Evolutionary conservation across 768 basidiomycete genomes (phyloP), one percentile per base, ranked within the genome.

Genomic region (Aureoboletus auriporus): DNA sequence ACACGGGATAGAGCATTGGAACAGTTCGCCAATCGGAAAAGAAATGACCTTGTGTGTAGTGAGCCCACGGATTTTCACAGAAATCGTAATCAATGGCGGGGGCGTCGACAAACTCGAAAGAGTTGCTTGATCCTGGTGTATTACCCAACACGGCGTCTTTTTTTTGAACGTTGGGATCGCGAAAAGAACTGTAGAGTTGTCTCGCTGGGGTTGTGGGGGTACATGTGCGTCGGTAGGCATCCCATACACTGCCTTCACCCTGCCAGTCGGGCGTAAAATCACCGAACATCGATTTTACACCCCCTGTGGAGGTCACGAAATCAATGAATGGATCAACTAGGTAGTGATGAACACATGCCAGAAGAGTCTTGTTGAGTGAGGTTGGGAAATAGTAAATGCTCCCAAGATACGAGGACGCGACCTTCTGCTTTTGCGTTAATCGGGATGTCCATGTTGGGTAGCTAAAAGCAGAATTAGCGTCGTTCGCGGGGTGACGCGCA

Each of bases 21-120:
- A 97, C 84, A 0, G 86, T 88, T 17, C 94, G 75, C 89, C 92
- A 96, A 67, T 99, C 95, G 14, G 90, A 91, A 78, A 96, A 98
- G 69, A 96, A 97, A 68, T 93, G 93, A 10, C 94, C 93, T 63
- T 98, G 96, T 27, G 78, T 77, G 60, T 88, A 84, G 56, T 86
- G 93, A 16, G 87, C 84, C 70, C 89, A 86, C 0, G 95, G 93
- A 30, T 80, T 72, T 29, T 70, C 60, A 68, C 96, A 99, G 62
- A 88, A 93, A 60, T 94, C 83, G 52, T 81, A 76, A 5, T 73
- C 71, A 44, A 80, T 74, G n/a, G 89, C 82, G 9, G 84, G 82
- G 2, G 68, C 68, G 27, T 69, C 55, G 11, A 73, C 71, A 65
- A 98, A 97, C 0, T 64, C 58, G 59, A 93, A 86, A 50, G 86